Conservation (phyloP, 306 rosid genomes). For the Styphnolobium japonicum region DNA sequence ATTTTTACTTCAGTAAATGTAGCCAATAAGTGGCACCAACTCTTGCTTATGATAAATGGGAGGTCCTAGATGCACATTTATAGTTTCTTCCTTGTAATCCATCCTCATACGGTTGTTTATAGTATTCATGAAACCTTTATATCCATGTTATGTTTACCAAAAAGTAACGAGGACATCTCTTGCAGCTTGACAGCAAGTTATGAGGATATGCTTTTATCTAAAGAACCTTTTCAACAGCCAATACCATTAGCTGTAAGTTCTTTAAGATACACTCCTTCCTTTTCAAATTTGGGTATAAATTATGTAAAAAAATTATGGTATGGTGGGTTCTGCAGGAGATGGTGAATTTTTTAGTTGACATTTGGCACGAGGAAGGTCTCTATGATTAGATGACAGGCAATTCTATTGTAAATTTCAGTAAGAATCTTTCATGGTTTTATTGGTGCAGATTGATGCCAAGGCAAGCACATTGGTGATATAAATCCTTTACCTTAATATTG, state of each 20-base stretch:
- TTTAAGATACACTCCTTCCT: neutral
- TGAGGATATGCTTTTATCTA: conserved; percentile 27
- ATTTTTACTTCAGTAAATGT: neutral
- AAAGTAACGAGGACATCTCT: conserved; percentile 8
- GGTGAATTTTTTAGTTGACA: conserved; percentile 64
- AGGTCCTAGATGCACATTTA: neutral
- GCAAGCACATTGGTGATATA: conserved; percentile 20
- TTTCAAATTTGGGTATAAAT: neutral
- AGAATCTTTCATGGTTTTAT: conserved; percentile 35
- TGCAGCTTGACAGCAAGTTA: conserved; percentile 34
- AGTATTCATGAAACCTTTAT: neutral
- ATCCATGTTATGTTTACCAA: neutral
- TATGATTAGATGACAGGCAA: conserved; percentile 47
- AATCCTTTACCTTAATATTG: conserved; percentile 19
- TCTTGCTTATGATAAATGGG: neutral
- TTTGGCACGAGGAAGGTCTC: conserved; percentile 71
- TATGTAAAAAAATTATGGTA: neutral
- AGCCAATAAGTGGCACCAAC: neutral
- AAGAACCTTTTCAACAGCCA: conserved; percentile 28
- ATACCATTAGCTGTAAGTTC: conserved; percentile 42
- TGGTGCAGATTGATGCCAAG: conserved; percentile 26
- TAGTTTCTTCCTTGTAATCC: neutral
- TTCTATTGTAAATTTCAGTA: conserved; percentile 14
- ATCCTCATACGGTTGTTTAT: neutral
- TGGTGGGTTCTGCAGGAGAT: conserved; percentile 47